phyloP scores from a whole-genome alignment of 2,329 filamentous ascomycete genomes.

The Lecanoromycetidae sp. region DNA sequence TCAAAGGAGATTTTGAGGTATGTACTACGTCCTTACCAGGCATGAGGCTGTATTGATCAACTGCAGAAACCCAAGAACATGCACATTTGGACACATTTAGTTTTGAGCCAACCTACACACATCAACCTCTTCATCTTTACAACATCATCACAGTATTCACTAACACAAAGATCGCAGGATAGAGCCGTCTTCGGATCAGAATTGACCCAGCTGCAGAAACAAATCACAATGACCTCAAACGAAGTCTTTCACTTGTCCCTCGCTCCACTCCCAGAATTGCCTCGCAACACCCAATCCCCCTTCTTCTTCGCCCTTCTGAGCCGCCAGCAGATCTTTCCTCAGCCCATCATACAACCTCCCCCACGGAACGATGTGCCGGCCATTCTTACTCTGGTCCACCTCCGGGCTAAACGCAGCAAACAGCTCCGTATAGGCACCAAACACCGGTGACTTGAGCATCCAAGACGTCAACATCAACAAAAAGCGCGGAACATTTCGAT shows the following conservation, averaged over 20 bases:
- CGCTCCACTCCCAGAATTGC: not conserved
- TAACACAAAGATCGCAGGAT: not conserved
- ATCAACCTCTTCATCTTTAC: no score
- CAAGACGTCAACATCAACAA: not conserved
- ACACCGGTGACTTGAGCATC: not conserved
- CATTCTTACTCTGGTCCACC: slow-evolving; percentile 3
- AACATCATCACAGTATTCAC: not conserved
- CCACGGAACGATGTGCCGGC: slow-evolving; percentile 22
- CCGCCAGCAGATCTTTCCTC: slow-evolving; percentile 28
- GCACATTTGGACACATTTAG: not conserved
- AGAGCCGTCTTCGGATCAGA: no score
- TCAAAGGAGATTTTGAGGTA: not conserved
- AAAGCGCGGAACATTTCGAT: not conserved
- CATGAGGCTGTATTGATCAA: not conserved
- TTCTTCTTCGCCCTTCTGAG: slow-evolving; percentile 46
- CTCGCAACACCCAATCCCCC: not conserved
- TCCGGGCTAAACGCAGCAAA: not conserved
- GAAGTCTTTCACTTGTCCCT: not conserved
- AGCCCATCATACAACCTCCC: slow-evolving; percentile 27
- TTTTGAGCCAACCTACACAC: no score
- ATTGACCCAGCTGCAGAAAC: not conserved
- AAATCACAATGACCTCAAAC: not conserved
- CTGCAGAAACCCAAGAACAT: not conserved
- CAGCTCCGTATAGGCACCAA: not conserved
- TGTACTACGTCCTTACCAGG: not conserved